These are phyloP conservation scores for Puccinia novopanici DNA, from an alignment of 1,284 basidiomycete genomes.

Conservation along the genomic window DNA sequence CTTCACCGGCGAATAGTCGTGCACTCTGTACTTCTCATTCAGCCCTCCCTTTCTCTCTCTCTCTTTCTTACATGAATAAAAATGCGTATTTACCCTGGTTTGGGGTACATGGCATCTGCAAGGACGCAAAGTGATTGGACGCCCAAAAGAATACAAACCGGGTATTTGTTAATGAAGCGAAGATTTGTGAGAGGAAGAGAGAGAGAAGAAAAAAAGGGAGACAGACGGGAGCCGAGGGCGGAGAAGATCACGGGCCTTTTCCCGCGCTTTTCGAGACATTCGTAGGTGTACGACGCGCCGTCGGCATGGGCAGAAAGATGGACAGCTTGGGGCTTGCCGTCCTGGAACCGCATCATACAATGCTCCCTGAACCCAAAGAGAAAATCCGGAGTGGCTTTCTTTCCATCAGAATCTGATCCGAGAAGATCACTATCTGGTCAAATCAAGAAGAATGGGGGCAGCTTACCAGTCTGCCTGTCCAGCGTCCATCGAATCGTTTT, in stretches of 20 bases:
- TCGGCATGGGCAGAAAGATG: constrained; percentile 45
- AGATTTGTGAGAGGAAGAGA: too few relatives aligned
- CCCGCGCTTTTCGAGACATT: constrained; percentile 20
- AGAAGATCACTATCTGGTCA: not conserved
- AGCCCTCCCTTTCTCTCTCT: not conserved
- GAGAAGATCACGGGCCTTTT: constrained; percentile 35
- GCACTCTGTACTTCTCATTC: not conserved
- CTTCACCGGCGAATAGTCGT: constrained; percentile 42
- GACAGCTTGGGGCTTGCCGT: constrained; percentile 23
- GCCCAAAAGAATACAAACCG: not conserved
- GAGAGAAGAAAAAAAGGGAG: not conserved
- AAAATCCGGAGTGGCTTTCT: not conserved
- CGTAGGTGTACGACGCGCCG: constrained; percentile 20
- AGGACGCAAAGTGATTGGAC: not conserved
- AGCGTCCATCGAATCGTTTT: not conserved
- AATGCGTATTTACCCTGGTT: constrained; percentile 23
- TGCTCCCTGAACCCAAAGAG: constrained; percentile 23
- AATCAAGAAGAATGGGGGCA: not conserved
- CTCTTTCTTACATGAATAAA: not conserved
- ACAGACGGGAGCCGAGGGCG: constrained; percentile 43
- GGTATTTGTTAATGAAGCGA: too few relatives aligned
- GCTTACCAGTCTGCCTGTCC: constrained; percentile 19
- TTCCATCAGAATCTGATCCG: not conserved
- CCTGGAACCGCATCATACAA: constrained; percentile 43
- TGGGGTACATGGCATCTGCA: constrained; percentile 39